Evolutionary conservation across 441 rosid genomes (phyloP), one percentile per base, ranked within the genome.

Genomic region (Lepidium campestre): DNA sequence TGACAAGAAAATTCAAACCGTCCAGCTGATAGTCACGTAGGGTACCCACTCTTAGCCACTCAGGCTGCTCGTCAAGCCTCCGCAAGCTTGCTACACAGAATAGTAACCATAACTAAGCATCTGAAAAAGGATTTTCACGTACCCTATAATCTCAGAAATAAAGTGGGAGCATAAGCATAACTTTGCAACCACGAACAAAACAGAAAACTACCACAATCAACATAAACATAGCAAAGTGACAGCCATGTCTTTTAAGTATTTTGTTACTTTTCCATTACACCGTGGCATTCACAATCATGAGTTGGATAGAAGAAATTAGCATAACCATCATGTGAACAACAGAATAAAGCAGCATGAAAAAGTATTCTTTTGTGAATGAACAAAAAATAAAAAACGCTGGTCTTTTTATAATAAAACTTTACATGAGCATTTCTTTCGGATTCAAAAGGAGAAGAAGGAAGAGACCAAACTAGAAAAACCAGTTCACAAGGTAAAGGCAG

Each of bases 21-120:
- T 93, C 97, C 39, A 96, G 89, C 75, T 96, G 99, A 80, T 93
- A 96, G 80, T 96, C 99, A 71, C 98, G 99, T 70, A 96, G 97
- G 70, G 84, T 93, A 75, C 99, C 99, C 67, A 94, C 99, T 77
- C 71, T 84, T 67, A 96, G 79, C 99, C 99, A 96, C 72, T 84
- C 97, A 37, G 99, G 99, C 73, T 96, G 99, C 76, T 96, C 89
- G 45, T 96, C 96, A 81, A 96, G 98, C 91, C 90, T 96, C 78
- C 98, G 78, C 69, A 96, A 82, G 80, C 89, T 90, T 79, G 83
- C 99, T 96, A 77, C 66, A 75, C 37, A 69, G 29, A 54, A 60
- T 62, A 62, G 52, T 53, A 59, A 46, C 39, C 74, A 67, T 45
- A 48, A 65, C 35, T 19, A 55, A n/a, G 15, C 36, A 67, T 67